A percentile compares a stretch with the other conserved stretches of the same genome.
phyloP scores from a whole-genome alignment of 2,329 filamentous ascomycete genomes.

The Aspergillus viridinutans region DNA sequence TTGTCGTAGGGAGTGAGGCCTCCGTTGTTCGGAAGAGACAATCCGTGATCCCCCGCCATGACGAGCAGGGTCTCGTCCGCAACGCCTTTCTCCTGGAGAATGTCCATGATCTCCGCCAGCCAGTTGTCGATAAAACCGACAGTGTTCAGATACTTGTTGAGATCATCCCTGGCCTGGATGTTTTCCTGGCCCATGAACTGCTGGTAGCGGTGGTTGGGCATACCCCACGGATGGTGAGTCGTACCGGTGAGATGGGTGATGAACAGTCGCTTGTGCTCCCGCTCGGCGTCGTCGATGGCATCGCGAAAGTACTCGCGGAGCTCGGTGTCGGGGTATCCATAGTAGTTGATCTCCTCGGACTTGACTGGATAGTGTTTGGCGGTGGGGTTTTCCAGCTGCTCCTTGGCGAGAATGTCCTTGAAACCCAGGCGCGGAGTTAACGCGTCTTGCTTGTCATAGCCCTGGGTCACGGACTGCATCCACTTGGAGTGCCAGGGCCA shows the following conservation, averaged over 20 bases:
- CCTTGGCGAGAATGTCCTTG: constrained; percentile 23
- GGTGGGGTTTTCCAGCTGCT: constrained; percentile 19
- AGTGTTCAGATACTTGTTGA: constrained; percentile 29
- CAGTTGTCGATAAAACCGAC: constrained; percentile 30
- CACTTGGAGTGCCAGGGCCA: constrained; percentile 33
- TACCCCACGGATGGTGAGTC: constrained; percentile 31
- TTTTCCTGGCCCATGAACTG: constrained; percentile 16
- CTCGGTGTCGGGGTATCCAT: constrained; percentile 30
- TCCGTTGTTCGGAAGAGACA: constrained; percentile 34
- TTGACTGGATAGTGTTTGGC: constrained; percentile 26
- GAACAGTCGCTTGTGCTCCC: constrained; percentile 29
- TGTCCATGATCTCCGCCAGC: constrained; percentile 27
- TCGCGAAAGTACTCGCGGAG: constrained; percentile 31
- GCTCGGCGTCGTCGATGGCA: constrained; percentile 28
- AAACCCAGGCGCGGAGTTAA: constrained; percentile 26
- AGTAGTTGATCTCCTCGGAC: constrained; percentile 28
- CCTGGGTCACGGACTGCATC: constrained; percentile 32
- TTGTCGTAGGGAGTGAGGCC: constrained; percentile 32
- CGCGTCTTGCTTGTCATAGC: constrained; percentile 27
- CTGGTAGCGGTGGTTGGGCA: constrained; percentile 24
- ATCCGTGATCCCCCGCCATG: constrained; percentile 33
- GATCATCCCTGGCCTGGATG: constrained; percentile 13
- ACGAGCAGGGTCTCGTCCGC: constrained; percentile 30
- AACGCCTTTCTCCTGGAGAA: constrained; percentile 28
- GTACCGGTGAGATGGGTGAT: constrained; percentile 32